Conservation (phyloP, 768 basidiomycete species). For the Tricholoma bakamatsutake region DNA sequence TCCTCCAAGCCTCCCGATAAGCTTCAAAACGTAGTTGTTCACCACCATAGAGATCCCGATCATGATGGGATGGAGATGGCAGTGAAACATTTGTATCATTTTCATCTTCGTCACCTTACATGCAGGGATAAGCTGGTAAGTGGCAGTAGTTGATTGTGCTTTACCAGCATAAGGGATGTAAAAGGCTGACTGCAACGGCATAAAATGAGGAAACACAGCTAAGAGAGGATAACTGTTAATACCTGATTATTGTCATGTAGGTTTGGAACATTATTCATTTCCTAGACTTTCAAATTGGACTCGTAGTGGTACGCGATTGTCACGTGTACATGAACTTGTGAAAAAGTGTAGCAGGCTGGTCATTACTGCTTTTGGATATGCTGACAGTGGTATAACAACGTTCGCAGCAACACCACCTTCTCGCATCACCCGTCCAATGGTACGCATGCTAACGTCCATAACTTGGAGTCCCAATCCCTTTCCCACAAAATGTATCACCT, state of each 20-base stretch:
- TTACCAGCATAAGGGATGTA: slow-evolving; percentile 15
- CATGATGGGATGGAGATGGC: slow-evolving; percentile 1
- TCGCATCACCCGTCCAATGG: too few species aligned
- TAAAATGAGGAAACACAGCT: background rate
- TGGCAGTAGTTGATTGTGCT: background rate
- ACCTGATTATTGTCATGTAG: slow-evolving; percentile 11
- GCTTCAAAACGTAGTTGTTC: slow-evolving; percentile 37
- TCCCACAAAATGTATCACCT: too few species aligned
- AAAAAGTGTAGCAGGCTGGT: too few species aligned
- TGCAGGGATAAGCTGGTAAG: background rate
- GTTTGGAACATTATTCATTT: background rate
- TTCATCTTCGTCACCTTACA: slow-evolving; percentile 3
- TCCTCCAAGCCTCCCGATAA: slow-evolving; percentile 54
- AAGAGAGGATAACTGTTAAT: background rate
- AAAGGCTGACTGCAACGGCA: slow-evolving; percentile 10
- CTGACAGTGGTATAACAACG: too few species aligned
- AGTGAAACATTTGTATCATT: background rate
- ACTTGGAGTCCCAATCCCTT: too few species aligned
- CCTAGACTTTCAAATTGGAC: background rate
- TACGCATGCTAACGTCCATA: too few species aligned
- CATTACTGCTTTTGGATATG: too few species aligned
- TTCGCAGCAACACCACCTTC: too few species aligned
- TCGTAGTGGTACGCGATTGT: background rate
- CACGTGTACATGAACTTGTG: too few species aligned
- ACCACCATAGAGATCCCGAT: slow-evolving; percentile 13